Evolutionary conservation across 2,329 filamentous ascomycete species (phyloP), one percentile per base, ranked within the genome.

Genomic region (Chaetomiaceae sp.): DNA sequence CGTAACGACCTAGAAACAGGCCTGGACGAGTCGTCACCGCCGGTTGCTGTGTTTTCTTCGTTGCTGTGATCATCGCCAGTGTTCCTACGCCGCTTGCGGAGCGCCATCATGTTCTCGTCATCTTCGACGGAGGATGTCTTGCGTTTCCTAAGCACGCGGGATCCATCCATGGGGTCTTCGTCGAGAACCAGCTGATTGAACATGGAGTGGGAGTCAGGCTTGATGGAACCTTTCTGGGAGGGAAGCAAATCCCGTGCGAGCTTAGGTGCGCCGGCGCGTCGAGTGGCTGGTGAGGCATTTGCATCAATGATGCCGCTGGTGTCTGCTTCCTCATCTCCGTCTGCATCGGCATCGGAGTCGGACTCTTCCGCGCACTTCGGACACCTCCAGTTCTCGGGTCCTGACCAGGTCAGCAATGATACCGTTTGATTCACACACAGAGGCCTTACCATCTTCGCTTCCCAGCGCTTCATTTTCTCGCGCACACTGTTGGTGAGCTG

Each of bases 401-500:
- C 77, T 80, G 44, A 2, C 22, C 9, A 19, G 25, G 51, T 71
- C 54, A 72, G 68, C 20, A 42, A 46, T 12, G 11, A 15, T 2
- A 11, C 34, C 20, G 25, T 3, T n/a, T n/a, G n/a, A n/a, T n/a
- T n/a, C n/a, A n/a, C n/a, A 9, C 25, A n/a, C n/a, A 5, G 4
- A n/a, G 27, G 22, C 7, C 60, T 47, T 43, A 91, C 88, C 81
- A 69, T 85, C 79, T 57, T 82, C 79, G 59, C 78, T 72, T 62
- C 73, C 74, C 63, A 88, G 72, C 59, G 82, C 82, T 55, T 81
- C 81, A 67, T 83, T 81, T 67, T 87, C 82, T 66, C 87, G 84
- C 54, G 90, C 91, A 72, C 92, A 96, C 79, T 94, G 87, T 69
- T 87, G 85, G 75, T 97, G 92, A 65, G 91, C 92, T 96, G 75